Conservation (phyloP, 768 basidiomycete species). For the Phaeotremella skinneri region DNA sequence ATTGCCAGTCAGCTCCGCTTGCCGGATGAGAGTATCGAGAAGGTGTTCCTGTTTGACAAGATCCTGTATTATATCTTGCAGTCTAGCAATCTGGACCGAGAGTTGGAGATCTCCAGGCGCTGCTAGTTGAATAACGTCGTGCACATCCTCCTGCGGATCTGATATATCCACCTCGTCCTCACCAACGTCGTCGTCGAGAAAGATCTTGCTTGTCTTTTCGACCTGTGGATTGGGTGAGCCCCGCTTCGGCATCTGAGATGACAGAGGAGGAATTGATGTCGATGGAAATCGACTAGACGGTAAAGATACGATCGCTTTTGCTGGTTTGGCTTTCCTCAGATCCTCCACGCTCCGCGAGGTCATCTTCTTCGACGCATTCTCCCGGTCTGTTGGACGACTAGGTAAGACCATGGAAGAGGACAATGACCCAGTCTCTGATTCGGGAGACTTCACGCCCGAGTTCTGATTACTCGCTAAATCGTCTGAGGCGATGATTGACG, state of each 20-base stretch:
- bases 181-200: slow-evolving; percentile 55
- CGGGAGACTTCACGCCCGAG: slow-evolving; percentile 1
- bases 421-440: slow-evolving; percentile 8
- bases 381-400: neutral
- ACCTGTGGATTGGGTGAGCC: slow-evolving; percentile 54
- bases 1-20: slow-evolving; percentile 91
- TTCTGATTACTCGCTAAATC: slow-evolving; percentile 48
- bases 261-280: neutral
- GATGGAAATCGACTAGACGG: slow-evolving; percentile 17
- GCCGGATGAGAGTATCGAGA: slow-evolving; percentile 83
- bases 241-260: slow-evolving; percentile 27
- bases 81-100: slow-evolving; percentile 64
- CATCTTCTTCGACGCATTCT: slow-evolving; percentile 6
- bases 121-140: slow-evolving; percentile 66
- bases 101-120: slow-evolving; percentile 63
- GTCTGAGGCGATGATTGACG: slow-evolving; percentile 89
- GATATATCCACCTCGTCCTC: slow-evolving; percentile 51
- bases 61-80: slow-evolving; percentile 71
- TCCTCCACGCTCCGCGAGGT: slow-evolving; percentile 36
- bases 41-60: slow-evolving; percentile 77
- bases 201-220: slow-evolving; percentile 50
- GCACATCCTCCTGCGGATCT: slow-evolving; percentile 33
- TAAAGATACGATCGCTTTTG: slow-evolving; percentile 1
- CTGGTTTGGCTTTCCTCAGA: slow-evolving; percentile 8
- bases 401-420: slow-evolving; percentile 28